Evolutionary conservation across 1,284 basidiomycete genomes (phyloP), one percentile per base, ranked within the genome.

Genomic region (Grifola frondosa): DNA sequence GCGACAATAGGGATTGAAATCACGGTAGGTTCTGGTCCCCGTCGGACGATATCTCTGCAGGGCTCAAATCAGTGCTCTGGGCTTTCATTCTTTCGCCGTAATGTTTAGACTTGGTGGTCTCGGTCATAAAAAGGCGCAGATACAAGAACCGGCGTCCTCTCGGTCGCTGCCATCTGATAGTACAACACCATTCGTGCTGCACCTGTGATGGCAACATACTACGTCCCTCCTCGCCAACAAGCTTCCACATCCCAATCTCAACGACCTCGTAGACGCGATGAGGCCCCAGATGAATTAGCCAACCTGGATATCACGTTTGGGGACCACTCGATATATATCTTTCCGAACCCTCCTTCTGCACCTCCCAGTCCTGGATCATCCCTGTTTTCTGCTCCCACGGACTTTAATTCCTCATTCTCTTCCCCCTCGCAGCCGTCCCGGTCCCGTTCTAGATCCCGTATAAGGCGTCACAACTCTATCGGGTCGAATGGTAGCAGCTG

Each of bases 291-390:
- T 7, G 15, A 36, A 21, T 32, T 35, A 6, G 17, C 40, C 15
- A 36, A 40, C 2, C 42, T 43, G 5, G 42, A 48, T 38, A 40
- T 40, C 21, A 35, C 38, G 31, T 49, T 53, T 30, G 52, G 53
- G 30, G 59, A 62, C 30, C 48, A 50, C n/a, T 63, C 63, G 19
- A 61, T 66, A 25, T 66, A 66, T 53, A 59, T 68, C 38, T 67
- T 69, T 36, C 63, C 66, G n/a, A 61, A 53, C 17, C 61, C 66
- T 3, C 41, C 60, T 4, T 61, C 59, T 5, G 44, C 43, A 1
- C 62, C 61, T 21, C 50, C 58, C 2, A 61, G 57, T 40, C 59
- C 63, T 8, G 53, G 47, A 2, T 57, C 59, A 3, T 59, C 57
- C 9, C 44, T 58, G 2, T 54, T 59, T 37, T 65, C 65, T 8